These are phyloP conservation scores for Aspergillus latus DNA, from an alignment of 2,329 filamentous ascomycete species.

Conservation along the genomic window DNA sequence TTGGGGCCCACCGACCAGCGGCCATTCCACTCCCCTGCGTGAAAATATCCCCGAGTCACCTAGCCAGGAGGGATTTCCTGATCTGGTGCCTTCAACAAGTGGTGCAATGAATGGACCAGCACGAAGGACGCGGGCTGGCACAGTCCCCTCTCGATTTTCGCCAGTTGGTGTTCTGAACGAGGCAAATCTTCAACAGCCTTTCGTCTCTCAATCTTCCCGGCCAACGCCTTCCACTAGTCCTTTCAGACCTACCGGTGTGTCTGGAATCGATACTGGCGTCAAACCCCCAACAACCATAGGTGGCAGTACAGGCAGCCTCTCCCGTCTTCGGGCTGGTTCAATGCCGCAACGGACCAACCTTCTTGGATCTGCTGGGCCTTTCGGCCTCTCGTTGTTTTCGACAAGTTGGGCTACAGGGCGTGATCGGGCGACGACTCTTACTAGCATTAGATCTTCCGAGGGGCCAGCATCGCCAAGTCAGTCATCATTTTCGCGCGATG, in stretches of 20 bases:
- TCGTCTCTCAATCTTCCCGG: constrained; percentile 75
- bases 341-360: constrained; percentile 86
- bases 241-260: constrained; percentile 65
- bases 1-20: constrained; percentile 95
- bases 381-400: constrained; percentile 84
- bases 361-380: constrained; percentile 62
- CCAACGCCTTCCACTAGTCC: constrained; percentile 85
- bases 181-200: constrained; percentile 55
- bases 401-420: constrained; percentile 80
- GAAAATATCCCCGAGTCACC: constrained; percentile 98
- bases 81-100: constrained; percentile 72
- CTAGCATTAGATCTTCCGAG: constrained; percentile 85
- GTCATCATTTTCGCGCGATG: constrained; percentile 82
- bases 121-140: constrained; percentile 85
- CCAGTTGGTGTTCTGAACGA: constrained; percentile 66
- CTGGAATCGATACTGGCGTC: constrained; percentile 42
- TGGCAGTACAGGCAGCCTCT: constrained; percentile 71
- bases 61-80: constrained; percentile 86
- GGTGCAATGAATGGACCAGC: constrained; percentile 64
- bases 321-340: constrained; percentile 83
- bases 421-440: constrained; percentile 82
- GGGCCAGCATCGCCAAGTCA: constrained; percentile 83
- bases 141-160: constrained; percentile 91
- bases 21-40: constrained; percentile 90
- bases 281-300: constrained; percentile 45